Conservation (phyloP, 768 basidiomycete genomes). For the Mycena alexandri region DNA sequence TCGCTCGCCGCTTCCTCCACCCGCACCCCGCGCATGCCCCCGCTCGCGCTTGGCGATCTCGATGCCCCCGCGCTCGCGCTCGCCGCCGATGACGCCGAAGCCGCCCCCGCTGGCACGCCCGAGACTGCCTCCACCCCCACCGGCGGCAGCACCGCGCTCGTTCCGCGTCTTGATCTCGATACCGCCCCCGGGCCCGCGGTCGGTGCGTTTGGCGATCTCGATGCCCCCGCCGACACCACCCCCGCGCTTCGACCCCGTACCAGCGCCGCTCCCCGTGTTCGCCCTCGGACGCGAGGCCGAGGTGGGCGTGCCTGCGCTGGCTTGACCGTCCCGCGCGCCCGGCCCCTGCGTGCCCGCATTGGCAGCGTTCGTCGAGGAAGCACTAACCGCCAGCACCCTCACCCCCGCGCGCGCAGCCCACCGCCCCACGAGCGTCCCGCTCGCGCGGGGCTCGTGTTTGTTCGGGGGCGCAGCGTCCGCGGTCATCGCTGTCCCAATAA, state of each 20-base stretch:
- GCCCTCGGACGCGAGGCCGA: constrained; percentile 22
- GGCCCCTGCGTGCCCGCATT: background rate
- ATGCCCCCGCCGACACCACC: no score
- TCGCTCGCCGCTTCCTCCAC: constrained; percentile 26
- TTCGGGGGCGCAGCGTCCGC: constrained; percentile 69
- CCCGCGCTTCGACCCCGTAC: constrained; percentile 39
- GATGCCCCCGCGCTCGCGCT: constrained; percentile 24
- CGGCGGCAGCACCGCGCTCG: no score
- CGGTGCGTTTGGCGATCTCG: no score
- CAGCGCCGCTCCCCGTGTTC: background rate
- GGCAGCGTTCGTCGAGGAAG: constrained; percentile 39
- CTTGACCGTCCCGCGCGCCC: no score
- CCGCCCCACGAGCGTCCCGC: constrained; percentile 70
- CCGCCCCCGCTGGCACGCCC: no score
- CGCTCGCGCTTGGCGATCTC: constrained; percentile 40
- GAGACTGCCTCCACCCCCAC: no score
- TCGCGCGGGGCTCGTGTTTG: constrained; percentile 74
- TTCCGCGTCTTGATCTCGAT: no score
- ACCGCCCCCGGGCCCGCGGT: no score
- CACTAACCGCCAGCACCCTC: constrained; percentile 65
- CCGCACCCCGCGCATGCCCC: constrained; percentile 16
- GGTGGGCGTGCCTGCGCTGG: background rate
- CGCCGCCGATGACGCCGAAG: no score
- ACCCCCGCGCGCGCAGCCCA: constrained; percentile 80
- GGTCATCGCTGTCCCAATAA: constrained; percentile 45